Base-by-base conservation (phyloP, 495 filamentous ascomycete genomes). In the Cercophora sp. region DNA sequence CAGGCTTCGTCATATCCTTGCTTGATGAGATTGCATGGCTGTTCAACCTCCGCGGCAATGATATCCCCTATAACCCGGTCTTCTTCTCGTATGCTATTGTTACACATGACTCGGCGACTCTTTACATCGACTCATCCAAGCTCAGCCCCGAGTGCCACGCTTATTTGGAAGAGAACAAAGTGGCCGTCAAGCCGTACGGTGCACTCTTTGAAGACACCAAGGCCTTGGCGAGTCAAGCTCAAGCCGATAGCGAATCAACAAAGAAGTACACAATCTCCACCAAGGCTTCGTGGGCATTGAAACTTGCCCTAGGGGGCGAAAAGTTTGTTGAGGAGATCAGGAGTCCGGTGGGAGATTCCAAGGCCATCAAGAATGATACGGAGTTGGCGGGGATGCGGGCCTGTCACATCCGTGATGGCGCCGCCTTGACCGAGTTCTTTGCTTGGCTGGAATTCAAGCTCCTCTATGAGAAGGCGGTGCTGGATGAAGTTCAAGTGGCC, bases 1-100 rank as follows among this genome's bases (percentile, higher is more conserved):
- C 85, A 20, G 92, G 88, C 4, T 89, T 97, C 51, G 79, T 99
- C 55, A 79, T 99, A 35, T 96, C 89, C 13, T 91, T 96, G 87
- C 80, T 99, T 24, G 94, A 99, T 62, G 94, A 99, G 63, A 86
- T 97, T 61, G 94, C 94, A 25, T 99, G 94, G 94, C 75, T 99
- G 32, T 97, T 92, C 69, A 99, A 99, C 70, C 71, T 99, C 36
- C 83, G 94, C 66, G 94, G 94, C 64, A 95, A 77, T 69, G 94
- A 99, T 66, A 99, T 99, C 61, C 87, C 89, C 2, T 99, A 96
- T 73, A 99, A 99, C 62, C 94, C 94, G 0, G 94, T 99, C 27
- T 99, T 97, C 76, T 96, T 96, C 74, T 94, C 94, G 22, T 99
- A 96, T 64, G 90, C 91, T 34, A 78, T 94, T 35, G 77, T 99